These are phyloP conservation scores for Saposhnikovia divaricata DNA, from an alignment of 129 eudicot species.

Conservation along the genomic window DNA sequence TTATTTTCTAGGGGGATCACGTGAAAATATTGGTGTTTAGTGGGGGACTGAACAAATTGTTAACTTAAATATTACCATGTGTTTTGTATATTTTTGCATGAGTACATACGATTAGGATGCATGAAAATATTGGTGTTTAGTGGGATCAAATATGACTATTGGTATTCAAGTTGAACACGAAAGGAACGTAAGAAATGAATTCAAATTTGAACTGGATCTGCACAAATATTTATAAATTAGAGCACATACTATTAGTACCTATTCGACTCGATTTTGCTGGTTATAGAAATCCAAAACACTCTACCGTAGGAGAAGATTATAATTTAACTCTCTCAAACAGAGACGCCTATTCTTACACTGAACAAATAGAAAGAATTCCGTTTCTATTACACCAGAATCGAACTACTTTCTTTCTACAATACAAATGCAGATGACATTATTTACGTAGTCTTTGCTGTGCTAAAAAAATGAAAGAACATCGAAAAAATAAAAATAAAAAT, in stretches of 20 bases:
- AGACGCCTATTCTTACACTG: conserved; percentile 19
- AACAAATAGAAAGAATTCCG: not conserved
- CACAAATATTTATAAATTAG: too few relatives aligned
- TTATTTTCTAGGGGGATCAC: not conserved
- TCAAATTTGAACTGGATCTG: too few relatives aligned
- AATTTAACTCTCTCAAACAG: conserved; percentile 23
- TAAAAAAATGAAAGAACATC: conserved; percentile 17
- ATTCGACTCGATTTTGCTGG: not conserved
- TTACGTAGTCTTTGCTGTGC: not conserved
- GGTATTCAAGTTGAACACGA: too few relatives aligned
- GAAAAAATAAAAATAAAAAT: conserved; percentile 7
- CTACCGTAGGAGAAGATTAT: conserved; percentile 24
- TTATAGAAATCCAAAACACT: conserved; percentile 15
- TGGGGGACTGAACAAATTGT: not conserved
- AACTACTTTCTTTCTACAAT: conserved; percentile 3
- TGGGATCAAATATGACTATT: too few relatives aligned
- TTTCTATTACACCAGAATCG: not conserved
- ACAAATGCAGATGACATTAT: not conserved
- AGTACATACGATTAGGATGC: too few relatives aligned
- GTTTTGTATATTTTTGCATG: too few relatives aligned
- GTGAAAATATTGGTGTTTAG: not conserved
- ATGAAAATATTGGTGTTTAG: too few relatives aligned
- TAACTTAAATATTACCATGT: not conserved
- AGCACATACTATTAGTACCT: too few relatives aligned
- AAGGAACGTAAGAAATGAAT: too few relatives aligned